phyloP scores from a whole-genome alignment of 176 grass and related monocot genomes.

The Juncus inflexus region DNA sequence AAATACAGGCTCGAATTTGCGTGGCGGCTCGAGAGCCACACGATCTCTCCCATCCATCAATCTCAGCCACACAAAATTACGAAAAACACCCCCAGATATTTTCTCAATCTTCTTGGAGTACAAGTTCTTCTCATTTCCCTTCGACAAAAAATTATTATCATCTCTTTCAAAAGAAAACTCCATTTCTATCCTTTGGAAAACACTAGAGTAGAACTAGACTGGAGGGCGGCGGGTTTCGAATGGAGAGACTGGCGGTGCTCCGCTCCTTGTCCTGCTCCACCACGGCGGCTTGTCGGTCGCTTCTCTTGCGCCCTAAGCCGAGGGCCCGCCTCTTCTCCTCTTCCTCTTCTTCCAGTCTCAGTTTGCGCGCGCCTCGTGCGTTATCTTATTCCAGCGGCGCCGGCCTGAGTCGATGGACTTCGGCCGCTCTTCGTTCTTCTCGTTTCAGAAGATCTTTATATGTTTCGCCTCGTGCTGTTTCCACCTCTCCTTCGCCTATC shows the following conservation, averaged over 20 bases:
- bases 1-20: neutral
- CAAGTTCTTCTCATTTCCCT: constrained; percentile 12
- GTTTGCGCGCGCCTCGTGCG: constrained; percentile 24
- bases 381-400: constrained; percentile 33
- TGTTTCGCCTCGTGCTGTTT: constrained; percentile 55
- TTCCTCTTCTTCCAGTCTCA: constrained; percentile 8
- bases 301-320: constrained; percentile 42
- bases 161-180: constrained; percentile 6
- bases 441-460: constrained; percentile 25
- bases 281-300: constrained; percentile 40
- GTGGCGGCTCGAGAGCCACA: neutral
- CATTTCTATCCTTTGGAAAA: neutral
- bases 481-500: constrained; percentile 59
- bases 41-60: neutral
- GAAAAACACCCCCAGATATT: constrained; percentile 5
- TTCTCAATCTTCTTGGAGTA: constrained; percentile 7
- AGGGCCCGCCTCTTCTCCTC: constrained; percentile 35
- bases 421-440: constrained; percentile 23
- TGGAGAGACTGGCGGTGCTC: constrained; percentile 90
- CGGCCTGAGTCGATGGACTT: constrained; percentile 33
- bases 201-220: constrained; percentile 11
- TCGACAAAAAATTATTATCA: constrained; percentile 3
- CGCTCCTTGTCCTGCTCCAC: constrained; percentile 57
- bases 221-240: constrained; percentile 43
- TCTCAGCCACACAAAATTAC: constrained; percentile 14